A percentile compares a stretch with the other conserved stretches of the same genome.
Evolutionary conservation across 768 basidiomycete species (phyloP).

Genomic region (Suillus subalutaceus): DNA sequence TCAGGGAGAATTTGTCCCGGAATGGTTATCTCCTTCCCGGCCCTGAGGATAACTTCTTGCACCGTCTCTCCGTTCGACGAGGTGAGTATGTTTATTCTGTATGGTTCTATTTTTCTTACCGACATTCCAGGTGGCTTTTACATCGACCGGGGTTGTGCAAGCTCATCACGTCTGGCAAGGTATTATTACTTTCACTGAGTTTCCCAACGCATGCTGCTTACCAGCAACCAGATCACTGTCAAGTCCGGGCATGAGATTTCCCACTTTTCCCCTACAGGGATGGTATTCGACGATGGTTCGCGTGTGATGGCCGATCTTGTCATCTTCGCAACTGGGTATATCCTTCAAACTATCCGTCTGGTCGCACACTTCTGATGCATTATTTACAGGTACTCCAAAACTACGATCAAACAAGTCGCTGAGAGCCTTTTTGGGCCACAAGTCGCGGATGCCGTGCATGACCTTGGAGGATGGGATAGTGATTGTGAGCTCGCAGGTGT

Average conservation of each 20-base stretch:
- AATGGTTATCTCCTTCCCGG: constrained; percentile 10
- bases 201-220: not conserved
- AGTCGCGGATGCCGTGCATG: constrained; percentile 12
- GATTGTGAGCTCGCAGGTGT: constrained; percentile 14
- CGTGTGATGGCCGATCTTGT: constrained; percentile 9
- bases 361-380: not conserved
- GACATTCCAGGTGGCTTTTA: constrained; percentile 8
- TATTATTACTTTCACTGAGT: not conserved
- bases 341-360: not conserved
- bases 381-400: constrained; percentile 5
- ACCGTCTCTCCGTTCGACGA: constrained; percentile 13
- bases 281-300: constrained; percentile 11
- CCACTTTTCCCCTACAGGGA: constrained; percentile 5
- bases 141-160: constrained; percentile 12
- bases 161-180: constrained; percentile 13
- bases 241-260: constrained; percentile 10
- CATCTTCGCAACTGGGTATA: constrained; percentile 10
- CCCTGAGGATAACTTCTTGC: constrained; percentile 6
- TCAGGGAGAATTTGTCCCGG: constrained; percentile 5
- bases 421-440: constrained; percentile 3
- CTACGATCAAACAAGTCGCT: constrained; percentile 9
- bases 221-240: constrained; percentile 3
- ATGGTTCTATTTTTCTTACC: not conserved
- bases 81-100: not conserved
- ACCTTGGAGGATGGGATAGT: constrained; percentile 15